These are phyloP conservation scores for Venturia effusa DNA, from an alignment of 2,329 filamentous ascomycete genomes.

Conservation along the genomic window DNA sequence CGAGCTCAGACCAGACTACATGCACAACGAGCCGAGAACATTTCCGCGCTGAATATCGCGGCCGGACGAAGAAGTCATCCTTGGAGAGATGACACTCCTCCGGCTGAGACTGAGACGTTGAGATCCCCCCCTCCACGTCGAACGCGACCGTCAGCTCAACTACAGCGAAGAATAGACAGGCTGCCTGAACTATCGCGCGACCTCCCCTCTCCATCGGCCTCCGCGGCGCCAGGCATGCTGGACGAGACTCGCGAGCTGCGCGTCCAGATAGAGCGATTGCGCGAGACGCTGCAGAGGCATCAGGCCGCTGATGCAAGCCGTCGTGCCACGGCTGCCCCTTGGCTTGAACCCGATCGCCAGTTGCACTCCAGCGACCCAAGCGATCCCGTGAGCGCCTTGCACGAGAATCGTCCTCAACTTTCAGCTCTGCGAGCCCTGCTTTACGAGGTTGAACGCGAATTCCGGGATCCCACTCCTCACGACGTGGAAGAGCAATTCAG, in stretches of 20 bases:
- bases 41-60: too few relatives aligned
- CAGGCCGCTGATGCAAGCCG: neutral
- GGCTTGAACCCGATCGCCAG: neutral
- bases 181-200: neutral
- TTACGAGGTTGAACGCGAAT: neutral
- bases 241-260: neutral
- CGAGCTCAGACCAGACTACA: neutral
- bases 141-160: neutral
- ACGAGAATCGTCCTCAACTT: neutral
- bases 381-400: neutral
- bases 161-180: neutral
- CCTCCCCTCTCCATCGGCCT: neutral
- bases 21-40: too few relatives aligned
- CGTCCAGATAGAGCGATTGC: neutral
- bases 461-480: neutral
- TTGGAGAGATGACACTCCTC: neutral
- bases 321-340: neutral
- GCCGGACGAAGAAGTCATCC: too few relatives aligned
- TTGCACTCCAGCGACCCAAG: neutral
- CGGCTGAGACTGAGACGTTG: neutral
- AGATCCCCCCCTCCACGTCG: neutral
- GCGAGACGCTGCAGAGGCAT: neutral
- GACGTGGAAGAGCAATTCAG: neutral
- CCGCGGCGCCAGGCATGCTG: neutral
- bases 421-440: neutral